Conservation (phyloP, 192 early-diverging fungal genomes). For the Backusella luteola region DNA sequence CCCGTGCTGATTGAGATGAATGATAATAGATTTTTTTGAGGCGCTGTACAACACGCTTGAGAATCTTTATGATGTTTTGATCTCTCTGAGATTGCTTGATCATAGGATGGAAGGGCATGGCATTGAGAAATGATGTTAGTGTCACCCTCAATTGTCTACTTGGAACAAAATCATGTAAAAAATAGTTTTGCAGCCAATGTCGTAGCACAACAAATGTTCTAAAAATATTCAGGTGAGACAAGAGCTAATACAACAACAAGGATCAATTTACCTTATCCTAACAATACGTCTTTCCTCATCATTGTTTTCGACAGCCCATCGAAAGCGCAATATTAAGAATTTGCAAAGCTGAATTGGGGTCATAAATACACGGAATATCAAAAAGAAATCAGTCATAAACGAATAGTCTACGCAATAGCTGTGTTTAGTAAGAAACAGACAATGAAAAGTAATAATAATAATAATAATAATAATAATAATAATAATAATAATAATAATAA, state of each 20-base stretch:
- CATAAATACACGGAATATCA: constrained; percentile 60
- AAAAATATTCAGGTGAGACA: neutral
- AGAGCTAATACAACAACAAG: neutral
- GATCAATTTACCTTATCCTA: constrained; percentile 41
- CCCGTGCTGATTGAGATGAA: constrained; percentile 11
- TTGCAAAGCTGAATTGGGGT: constrained; percentile 50
- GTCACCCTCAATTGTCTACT: constrained; percentile 37
- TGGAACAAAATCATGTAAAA: constrained; percentile 54
- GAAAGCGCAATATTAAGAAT: constrained; percentile 52
- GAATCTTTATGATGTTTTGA: constrained; percentile 48
- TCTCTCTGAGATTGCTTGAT: constrained; percentile 45
- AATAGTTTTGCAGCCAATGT: constrained; percentile 63
- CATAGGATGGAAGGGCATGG: constrained; percentile 37
- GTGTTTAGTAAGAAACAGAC: too few relatives aligned
- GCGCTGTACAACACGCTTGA: constrained; percentile 35
- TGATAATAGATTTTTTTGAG: constrained; percentile 34
- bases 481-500: too few relatives aligned
- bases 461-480: neutral
- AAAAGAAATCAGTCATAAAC: constrained; percentile 62
- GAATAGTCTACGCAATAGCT: constrained; percentile 43
- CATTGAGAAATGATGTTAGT: constrained; percentile 40
- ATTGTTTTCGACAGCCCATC: constrained; percentile 51
- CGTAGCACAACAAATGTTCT: constrained; percentile 58
- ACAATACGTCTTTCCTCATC: constrained; percentile 48
- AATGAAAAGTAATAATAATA: too few relatives aligned